Evolutionary conservation across 768 basidiomycete species (phyloP).

Genomic region (Dioszegia crocea): DNA sequence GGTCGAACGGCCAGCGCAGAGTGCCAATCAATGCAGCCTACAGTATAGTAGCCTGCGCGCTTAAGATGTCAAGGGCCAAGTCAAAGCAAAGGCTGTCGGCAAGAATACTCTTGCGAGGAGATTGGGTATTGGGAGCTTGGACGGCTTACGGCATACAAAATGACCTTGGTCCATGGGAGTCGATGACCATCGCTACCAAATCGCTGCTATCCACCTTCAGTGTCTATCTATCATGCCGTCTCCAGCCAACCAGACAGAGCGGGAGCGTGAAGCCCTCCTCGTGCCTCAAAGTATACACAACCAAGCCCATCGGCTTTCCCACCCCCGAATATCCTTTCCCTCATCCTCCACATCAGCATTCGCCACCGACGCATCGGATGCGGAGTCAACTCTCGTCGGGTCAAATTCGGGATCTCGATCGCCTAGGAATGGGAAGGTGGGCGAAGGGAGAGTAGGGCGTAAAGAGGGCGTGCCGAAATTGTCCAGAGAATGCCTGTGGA

Average conservation of each 20-base stretch:
- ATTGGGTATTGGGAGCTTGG: no score
- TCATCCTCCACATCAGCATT: constrained; percentile 27
- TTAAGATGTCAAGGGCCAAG: no score
- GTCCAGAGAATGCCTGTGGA: constrained; percentile 38
- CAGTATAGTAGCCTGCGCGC: no score
- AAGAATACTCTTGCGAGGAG: no score
- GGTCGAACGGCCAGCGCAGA: no score
- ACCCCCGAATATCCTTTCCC: constrained; percentile 34
- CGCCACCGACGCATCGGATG: constrained; percentile 11
- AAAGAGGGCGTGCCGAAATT: constrained; percentile 34
- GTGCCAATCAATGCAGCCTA: no score
- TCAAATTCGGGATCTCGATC: not conserved
- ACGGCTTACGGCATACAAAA: no score
- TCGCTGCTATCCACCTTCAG: no score
- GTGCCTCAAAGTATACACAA: constrained; percentile 18
- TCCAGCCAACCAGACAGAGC: not conserved
- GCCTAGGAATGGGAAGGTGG: not conserved
- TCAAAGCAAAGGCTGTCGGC: no score
- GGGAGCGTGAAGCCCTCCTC: constrained; percentile 27
- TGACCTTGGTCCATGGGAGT: no score
- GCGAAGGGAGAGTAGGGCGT: not conserved
- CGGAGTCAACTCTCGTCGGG: constrained; percentile 7
- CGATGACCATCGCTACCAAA: no score
- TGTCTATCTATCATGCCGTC: not conserved
- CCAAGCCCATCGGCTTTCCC: constrained; percentile 21